Evolutionary conservation across 2,329 filamentous ascomycete genomes (phyloP), one percentile per base, ranked within the genome.

Genomic region (Didymella arachidicola): DNA sequence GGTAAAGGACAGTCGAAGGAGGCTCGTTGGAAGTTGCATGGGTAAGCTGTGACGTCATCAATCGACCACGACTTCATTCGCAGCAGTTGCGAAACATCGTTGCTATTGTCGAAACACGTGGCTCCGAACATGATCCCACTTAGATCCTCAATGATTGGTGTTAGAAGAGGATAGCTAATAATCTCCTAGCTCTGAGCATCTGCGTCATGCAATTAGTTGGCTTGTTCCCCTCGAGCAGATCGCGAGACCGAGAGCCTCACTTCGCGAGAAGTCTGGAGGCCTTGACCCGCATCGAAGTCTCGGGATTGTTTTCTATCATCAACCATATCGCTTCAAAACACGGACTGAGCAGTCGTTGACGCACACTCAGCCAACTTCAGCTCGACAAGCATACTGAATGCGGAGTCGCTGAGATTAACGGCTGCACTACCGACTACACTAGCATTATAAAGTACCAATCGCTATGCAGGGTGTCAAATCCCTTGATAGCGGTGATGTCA

Each of bases 401-500:
- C 34, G 51, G 51, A 54, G 14, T 27, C 11, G n/a, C 42, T 43
- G 51, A 54, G 36, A 25, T n/a, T 43, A 43, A 39, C 8, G 7
- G 25, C 16, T 19, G 29, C 34, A 48, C 52, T 48, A 55, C 36
- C 2, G 7, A 18, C 36, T 42, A 32, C 51, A 54, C 51, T 54
- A 54, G 29, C 7, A 54, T 38, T 46, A 27, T 26, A 36, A 25
- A 41, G n/a, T 44, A 29, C 53, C 53, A 56, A 56, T 56, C 41
- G 39, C n/a, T 22, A 19, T 7, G 19, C 25, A 18, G 29, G 26
- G 39, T 26, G 11, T n/a, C 10, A 34, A 18, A 7, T 34, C 30
- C 53, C 29, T 34, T 18, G 22, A 41, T n/a, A 29, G 19, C 30
- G 41, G 47, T 54, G 51, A 54, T 54, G 51, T 54, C 51, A 54